These are phyloP conservation scores for Picea mariana DNA, from an alignment of 83 land plant species.

Conservation along the genomic window DNA sequence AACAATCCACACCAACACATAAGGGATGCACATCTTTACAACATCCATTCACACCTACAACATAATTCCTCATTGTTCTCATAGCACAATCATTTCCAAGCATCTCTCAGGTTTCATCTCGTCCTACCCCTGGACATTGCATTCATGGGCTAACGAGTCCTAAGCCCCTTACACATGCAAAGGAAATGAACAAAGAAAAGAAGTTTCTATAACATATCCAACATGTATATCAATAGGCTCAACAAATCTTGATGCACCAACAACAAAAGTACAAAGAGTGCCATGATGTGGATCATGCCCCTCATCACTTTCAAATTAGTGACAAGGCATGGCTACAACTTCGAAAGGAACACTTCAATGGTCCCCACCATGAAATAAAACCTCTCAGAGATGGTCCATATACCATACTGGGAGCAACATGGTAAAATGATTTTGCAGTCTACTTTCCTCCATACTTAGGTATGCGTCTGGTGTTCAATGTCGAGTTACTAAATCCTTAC, in stretches of 20 bases:
- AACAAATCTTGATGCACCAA: not conserved
- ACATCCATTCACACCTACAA: not conserved
- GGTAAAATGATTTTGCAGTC: too few species aligned
- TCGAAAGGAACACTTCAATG: too few species aligned
- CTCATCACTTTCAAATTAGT: not conserved
- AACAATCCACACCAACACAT: not conserved
- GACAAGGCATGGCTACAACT: not conserved
- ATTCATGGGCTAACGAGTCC: not conserved
- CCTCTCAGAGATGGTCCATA: too few species aligned
- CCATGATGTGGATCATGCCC: not conserved
- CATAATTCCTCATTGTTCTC: not conserved
- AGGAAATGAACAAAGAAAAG: not conserved
- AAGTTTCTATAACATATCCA: not conserved
- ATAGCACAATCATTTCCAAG: not conserved
- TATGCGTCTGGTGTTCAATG: too few species aligned
- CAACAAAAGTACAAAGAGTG: not conserved
- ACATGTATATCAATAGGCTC: not conserved
- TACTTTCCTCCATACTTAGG: too few species aligned
- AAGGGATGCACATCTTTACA: not conserved
- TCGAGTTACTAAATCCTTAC: too few species aligned
- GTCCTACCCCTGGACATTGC: not conserved
- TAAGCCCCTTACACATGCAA: not conserved
- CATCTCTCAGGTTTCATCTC: not conserved
- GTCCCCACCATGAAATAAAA: too few species aligned
- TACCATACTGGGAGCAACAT: too few species aligned